Evolutionary conservation across 805 yeast genomes (phyloP).

Genomic region (Candida peoriensis): DNA sequence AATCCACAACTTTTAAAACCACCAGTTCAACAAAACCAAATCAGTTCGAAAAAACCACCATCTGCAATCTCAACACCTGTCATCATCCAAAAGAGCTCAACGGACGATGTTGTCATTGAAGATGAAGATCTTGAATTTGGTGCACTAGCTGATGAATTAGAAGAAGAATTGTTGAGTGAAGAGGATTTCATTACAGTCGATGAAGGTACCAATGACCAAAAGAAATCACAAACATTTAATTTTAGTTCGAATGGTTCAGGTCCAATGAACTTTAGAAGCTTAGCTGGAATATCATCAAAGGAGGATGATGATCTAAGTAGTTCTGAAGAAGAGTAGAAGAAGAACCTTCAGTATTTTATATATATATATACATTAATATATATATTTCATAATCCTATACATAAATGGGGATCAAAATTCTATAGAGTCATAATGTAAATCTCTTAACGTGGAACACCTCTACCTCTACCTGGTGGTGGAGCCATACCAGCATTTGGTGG

Average conservation of each 20-base stretch:
- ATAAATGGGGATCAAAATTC: too few species aligned
- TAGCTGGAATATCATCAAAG: constrained; percentile 16
- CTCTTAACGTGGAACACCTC: constrained; percentile 52
- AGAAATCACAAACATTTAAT: neutral
- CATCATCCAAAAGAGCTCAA: constrained; percentile 4
- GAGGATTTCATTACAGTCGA: constrained; percentile 11
- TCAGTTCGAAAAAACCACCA: constrained; percentile 17
- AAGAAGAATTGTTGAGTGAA: constrained; percentile 13
- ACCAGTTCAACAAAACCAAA: too few species aligned
- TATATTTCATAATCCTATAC: neutral
- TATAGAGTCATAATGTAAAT: neutral
- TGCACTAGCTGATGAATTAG: constrained; percentile 22
- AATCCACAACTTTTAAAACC: too few species aligned
- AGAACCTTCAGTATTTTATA: neutral
- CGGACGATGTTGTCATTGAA: constrained; percentile 2
- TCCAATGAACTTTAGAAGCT: constrained; percentile 21
- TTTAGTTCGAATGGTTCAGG: constrained; percentile 4
- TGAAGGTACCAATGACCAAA: constrained; percentile 1
- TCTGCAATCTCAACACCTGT: constrained; percentile 15
- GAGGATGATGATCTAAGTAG: constrained; percentile 23
- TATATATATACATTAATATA: neutral
- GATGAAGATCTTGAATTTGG: constrained; percentile 20
- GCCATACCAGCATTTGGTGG: constrained; percentile 44
- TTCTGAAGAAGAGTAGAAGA: constrained; percentile 20
- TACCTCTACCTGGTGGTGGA: constrained; percentile 58